phyloP scores from a whole-genome alignment of 805 yeast genomes.

The Metschnikowia lochheadii region DNA sequence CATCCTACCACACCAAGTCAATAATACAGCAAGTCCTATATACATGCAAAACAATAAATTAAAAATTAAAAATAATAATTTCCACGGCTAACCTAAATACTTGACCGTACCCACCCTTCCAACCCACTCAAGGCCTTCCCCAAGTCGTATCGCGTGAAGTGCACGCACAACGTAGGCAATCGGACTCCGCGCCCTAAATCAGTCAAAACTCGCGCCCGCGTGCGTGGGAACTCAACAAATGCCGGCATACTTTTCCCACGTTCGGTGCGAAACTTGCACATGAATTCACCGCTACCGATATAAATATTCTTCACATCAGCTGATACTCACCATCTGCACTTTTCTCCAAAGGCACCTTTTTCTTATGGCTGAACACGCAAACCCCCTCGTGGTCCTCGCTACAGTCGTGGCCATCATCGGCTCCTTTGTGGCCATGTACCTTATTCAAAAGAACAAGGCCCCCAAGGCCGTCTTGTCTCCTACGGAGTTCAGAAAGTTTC shows the following conservation, averaged over 20 bases:
- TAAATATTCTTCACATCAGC: conserved; percentile 1
- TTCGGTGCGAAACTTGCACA: conserved; percentile 4
- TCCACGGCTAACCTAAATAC: too few species aligned
- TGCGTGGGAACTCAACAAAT: neutral
- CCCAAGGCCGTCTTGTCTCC: conserved; percentile 55
- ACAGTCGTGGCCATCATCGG: conserved; percentile 37
- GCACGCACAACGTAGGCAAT: neutral
- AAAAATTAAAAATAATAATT: too few species aligned
- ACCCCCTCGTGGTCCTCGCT: conserved; percentile 38
- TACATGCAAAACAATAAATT: too few species aligned
- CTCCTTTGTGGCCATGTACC: conserved; percentile 32
- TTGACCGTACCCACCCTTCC: too few species aligned
- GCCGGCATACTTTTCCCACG: conserved; percentile 1
- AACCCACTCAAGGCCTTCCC: neutral
- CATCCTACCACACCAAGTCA: too few species aligned
- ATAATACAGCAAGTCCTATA: too few species aligned
- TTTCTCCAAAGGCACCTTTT: neutral
- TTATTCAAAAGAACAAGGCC: conserved; percentile 31
- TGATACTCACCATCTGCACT: neutral
- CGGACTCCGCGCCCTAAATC: neutral
- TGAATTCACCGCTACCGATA: neutral
- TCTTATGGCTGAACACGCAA: conserved; percentile 32
- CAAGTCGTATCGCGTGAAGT: neutral
- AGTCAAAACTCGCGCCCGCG: conserved; percentile 1
- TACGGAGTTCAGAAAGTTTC: conserved; percentile 71